Evolutionary conservation across 768 basidiomycete species (phyloP), one percentile per base, ranked within the genome.

Genomic region (Floccularia luteovirens): DNA sequence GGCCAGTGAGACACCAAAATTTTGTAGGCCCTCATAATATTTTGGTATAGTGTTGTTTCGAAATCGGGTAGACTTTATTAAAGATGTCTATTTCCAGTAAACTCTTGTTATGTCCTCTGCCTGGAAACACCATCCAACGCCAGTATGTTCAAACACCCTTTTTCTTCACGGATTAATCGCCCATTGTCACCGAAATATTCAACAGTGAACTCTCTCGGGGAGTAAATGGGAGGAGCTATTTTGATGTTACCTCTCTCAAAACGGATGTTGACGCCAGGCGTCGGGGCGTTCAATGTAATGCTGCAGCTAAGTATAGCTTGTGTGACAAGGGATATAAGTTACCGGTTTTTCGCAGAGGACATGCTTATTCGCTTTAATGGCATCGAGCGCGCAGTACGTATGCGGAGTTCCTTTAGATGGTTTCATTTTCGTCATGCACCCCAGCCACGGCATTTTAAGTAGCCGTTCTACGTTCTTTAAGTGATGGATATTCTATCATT

Each of bases 311-410:
- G 63, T 31, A 82, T 66, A 7, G 86, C 88, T 55, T 89, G 82
- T 3, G 86, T 83, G 23, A 72, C 60, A 20, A 90, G 72, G 65
- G 52, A 89, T 91, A 45, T 67, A 73, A 1, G 90, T 92, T 38
- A 86, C 82, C 0, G 89, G 87, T 44, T 94, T 93, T 60, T 94
- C 90, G 59, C 87, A 87, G 19, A 93, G 75, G 30, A 93, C 79
- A 56, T 90, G 77, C 59, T 92, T 94, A 42, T 78, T 79, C 3
- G 82, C 83, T 46, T 74, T 72, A 50, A 93, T 75, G 5, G 85
- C 83, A 41, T 75, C 81, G 48, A 81, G 61, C 56, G 89, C 88
- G 64, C 93, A 91, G 44, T 73, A 67, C 1, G 86, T 84, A 55
- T 94, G 88, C 2, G 91, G 91, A 2, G 90, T 90, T 5, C 85